Evolutionary conservation across 495 filamentous ascomycete genomes (phyloP).

Genomic region (Podospora pseudocomata): DNA sequence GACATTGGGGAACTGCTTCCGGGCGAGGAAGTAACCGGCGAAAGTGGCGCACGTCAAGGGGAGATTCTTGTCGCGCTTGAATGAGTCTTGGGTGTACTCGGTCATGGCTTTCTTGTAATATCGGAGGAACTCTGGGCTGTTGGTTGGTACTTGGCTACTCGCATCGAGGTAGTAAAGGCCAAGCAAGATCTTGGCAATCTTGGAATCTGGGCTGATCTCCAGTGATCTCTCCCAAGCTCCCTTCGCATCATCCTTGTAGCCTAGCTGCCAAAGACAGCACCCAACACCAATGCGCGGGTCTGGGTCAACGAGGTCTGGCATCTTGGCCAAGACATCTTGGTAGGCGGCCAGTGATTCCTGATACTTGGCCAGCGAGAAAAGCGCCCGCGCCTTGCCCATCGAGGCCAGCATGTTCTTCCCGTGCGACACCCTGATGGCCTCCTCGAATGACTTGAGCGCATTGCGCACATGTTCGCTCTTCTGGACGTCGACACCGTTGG

Average conservation of each 20-base stretch:
- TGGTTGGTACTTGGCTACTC: constrained; percentile 73
- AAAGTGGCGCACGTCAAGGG: constrained; percentile 89
- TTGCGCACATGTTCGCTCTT: constrained; percentile 73
- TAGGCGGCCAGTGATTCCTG: constrained; percentile 78
- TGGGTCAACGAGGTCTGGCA: constrained; percentile 86
- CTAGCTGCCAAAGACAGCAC: constrained; percentile 92
- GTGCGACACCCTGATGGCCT: constrained; percentile 76
- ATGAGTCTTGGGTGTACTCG: constrained; percentile 86
- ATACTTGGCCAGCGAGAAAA: constrained; percentile 79
- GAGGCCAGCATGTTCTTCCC: constrained; percentile 86
- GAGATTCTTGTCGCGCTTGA: constrained; percentile 91
- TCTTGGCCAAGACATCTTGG: constrained; percentile 76
- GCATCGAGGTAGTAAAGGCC: constrained; percentile 83
- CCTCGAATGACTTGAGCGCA: constrained; percentile 87
- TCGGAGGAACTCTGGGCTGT: constrained; percentile 67
- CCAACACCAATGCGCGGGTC: constrained; percentile 94
- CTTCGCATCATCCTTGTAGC: constrained; percentile 88
- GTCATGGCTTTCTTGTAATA: constrained; percentile 92
- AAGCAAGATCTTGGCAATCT: constrained; percentile 84
- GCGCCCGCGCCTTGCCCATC: constrained; percentile 77
- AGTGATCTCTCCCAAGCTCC: constrained; percentile 83
- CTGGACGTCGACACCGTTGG: constrained; percentile 65
- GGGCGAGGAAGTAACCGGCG: constrained; percentile 78
- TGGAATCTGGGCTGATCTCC: constrained; percentile 82
- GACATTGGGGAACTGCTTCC: constrained; percentile 70